These are phyloP conservation scores for Circinella umbellata DNA, from an alignment of 371 early-diverging fungal genomes.

Conservation along the genomic window DNA sequence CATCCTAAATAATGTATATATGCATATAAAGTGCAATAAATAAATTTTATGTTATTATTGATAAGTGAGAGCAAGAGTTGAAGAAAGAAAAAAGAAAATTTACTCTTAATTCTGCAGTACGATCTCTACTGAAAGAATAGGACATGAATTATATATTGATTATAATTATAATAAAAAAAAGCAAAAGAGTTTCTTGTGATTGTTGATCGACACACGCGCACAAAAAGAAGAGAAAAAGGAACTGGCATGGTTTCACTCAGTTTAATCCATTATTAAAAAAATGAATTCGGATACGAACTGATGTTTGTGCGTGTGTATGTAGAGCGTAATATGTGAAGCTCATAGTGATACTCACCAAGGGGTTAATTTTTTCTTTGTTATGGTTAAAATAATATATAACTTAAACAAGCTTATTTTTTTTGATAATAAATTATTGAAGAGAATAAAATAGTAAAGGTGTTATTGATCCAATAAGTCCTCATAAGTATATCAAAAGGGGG, in stretches of 20 bases:
- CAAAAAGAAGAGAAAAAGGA: not conserved
- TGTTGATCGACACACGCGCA: not conserved
- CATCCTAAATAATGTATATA: not conserved
- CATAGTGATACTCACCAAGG: not conserved
- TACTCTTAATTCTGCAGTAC: conserved; percentile 21
- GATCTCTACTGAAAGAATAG: conserved; percentile 22
- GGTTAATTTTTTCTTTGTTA: no score
- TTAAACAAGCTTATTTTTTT: no score
- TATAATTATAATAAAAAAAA: no score
- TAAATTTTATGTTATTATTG: no score
- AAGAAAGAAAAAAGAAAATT: conserved; percentile 1
- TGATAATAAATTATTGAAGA: no score
- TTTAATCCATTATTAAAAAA: not conserved
- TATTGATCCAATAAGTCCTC: no score
- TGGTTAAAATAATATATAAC: no score
- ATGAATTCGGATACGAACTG: conserved; percentile 7
- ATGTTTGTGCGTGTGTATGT: not conserved
- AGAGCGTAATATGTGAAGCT: not conserved
- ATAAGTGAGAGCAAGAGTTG: not conserved
- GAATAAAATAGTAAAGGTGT: no score
- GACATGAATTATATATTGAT: not conserved
- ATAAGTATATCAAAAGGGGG: no score
- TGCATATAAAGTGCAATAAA: not conserved
- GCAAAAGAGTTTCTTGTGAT: no score
- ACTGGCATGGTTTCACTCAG: not conserved